Conservation (phyloP, 2,329 filamentous ascomycete species). For the Ceratocystis alfenasii region DNA sequence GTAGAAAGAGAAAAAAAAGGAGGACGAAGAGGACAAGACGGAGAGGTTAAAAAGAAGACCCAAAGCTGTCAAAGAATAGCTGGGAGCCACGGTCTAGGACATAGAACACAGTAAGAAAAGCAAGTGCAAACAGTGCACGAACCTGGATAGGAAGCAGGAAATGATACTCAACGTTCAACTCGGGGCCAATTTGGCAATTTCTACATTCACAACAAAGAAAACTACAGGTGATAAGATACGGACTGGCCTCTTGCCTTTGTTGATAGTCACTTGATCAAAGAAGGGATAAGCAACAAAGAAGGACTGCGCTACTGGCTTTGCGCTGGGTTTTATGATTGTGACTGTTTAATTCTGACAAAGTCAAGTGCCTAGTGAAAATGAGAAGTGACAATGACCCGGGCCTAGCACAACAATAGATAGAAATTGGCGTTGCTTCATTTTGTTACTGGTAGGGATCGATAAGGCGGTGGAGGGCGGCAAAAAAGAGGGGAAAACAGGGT, state of each 20-base stretch:
- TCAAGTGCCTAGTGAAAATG: neutral
- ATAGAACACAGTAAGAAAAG: neutral
- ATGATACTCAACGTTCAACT: neutral
- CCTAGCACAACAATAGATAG: neutral
- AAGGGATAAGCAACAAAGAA: too few species aligned
- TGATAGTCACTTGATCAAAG: too few species aligned
- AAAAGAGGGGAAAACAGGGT: constrained; percentile 5
- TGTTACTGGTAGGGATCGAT: neutral
- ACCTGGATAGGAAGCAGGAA: neutral
- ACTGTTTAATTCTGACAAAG: neutral
- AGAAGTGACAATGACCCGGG: neutral
- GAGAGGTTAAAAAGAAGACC: neutral
- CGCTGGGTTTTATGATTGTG: neutral
- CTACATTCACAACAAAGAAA: too few species aligned
- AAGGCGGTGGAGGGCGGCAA: constrained; percentile 6
- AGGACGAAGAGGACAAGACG: constrained; percentile 3
- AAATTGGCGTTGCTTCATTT: neutral
- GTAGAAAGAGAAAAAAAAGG: neutral
- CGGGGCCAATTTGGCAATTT: too few species aligned
- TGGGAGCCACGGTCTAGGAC: neutral
- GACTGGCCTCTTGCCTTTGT: too few species aligned
- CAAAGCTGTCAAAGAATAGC: constrained; percentile 1
- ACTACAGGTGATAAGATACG: too few species aligned
- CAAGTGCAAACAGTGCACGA: neutral
- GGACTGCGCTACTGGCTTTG: neutral